phyloP scores from a whole-genome alignment of 345 rosid genomes.

The Luvunga scandens region DNA sequence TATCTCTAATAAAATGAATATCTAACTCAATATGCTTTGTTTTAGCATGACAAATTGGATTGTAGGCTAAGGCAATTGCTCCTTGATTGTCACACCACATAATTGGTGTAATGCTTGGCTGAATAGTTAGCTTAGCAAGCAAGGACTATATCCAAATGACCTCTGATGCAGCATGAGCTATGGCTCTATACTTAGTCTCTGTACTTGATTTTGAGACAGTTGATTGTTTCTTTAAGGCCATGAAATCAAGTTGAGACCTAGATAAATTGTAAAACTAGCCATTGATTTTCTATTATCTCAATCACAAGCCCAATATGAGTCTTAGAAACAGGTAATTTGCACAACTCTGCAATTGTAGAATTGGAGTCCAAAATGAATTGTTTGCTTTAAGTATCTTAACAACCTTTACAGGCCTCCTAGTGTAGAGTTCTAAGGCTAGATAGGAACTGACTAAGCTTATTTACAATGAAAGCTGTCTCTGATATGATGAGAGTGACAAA shows the following conservation, averaged over 20 bases:
- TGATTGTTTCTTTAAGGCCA: not conserved
- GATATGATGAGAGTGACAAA: too few species aligned
- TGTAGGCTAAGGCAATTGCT: not conserved
- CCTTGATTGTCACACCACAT: not conserved
- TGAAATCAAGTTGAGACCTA: not conserved
- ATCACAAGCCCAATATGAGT: too few species aligned
- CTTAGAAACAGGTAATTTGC: rapidly evolving
- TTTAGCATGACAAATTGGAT: not conserved
- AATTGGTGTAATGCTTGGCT: too few species aligned
- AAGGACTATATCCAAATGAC: not conserved
- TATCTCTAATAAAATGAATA: not conserved
- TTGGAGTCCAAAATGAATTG: too few species aligned
- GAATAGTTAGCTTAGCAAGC: not conserved
- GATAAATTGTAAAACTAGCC: not conserved
- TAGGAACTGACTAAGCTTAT: too few species aligned
- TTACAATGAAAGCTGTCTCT: too few species aligned
- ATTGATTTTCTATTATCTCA: too few species aligned
- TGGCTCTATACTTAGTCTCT: not conserved
- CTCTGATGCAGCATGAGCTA: not conserved
- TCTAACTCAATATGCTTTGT: not conserved
- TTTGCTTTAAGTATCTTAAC: too few species aligned
- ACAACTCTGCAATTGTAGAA: too few species aligned
- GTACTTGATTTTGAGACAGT: not conserved
- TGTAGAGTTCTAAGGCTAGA: rapidly evolving
- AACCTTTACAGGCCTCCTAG: too few species aligned